Evolutionary conservation across 441 rosid genomes (phyloP), one percentile per base, ranked within the genome.

Genomic region (Cnidoscolus chayamansa): DNA sequence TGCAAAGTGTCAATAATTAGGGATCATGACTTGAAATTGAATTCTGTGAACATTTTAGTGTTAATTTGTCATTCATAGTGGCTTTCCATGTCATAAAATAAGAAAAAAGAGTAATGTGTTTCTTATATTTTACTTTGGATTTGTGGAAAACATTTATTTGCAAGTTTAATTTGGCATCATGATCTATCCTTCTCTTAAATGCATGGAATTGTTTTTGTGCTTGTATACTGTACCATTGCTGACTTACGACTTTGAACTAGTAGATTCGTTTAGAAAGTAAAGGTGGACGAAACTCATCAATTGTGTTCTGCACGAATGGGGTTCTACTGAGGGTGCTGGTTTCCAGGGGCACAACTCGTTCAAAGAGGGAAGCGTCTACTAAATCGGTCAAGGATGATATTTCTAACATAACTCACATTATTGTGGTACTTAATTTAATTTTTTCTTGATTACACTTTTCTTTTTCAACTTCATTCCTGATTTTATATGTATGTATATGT

Each of bases 301-400:
- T 95, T 74, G 92, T 95, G 72, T 95, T 95, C 84, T 95, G 99
- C 88, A 95, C 99, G 6, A 95, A 95, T 75, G 99, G 99, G 66
- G 79, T 95, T 75, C 88, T 93, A 63, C 72, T 93, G 79, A 86
- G 97, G 81, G 84, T 93, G 70, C 88, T 95, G 80, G 92, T 93
- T 73, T 85, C 92, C 30, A 77, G 72, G 75, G 90, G 92, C 72
- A 70, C 80, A 67, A 78, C 68, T 75, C 67, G 77, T 57, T 80
- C 62, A 51, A 84, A 73, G 59, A 65, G 57, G 50, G 83, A 81
- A 73, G 75, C 80, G 67, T 72, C 80, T 47, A 71, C 59, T 13
- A 79, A 64, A 43, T 72, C 12, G 0, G 70, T 70, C 53, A 80
- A 77, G 62, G 82, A 75, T 67, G 84, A 76, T 78, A 70, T 87